phyloP scores from a whole-genome alignment of 768 basidiomycete species.

The Asterophora lycoperdoides region DNA sequence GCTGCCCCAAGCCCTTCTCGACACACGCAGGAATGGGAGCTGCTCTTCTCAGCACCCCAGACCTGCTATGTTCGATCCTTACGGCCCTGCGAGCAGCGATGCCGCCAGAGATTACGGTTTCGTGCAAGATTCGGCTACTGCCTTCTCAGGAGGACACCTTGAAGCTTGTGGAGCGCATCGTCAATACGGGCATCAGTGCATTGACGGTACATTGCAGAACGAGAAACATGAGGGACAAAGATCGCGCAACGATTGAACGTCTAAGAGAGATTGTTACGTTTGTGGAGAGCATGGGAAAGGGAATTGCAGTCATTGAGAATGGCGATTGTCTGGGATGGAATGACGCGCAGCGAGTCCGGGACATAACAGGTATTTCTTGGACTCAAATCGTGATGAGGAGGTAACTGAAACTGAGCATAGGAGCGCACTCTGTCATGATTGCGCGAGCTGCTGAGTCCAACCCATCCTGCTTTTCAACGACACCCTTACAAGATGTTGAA shows the following conservation, averaged over 20 bases:
- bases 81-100: slow-evolving; percentile 68
- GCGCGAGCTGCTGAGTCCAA: slow-evolving; percentile 94
- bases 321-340: slow-evolving; percentile 83
- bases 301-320: slow-evolving; percentile 89
- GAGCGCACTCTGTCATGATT: slow-evolving; percentile 92
- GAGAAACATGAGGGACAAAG: slow-evolving; percentile 80
- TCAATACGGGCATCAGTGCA: slow-evolving; percentile 81
- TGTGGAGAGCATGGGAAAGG: slow-evolving; percentile 67
- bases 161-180: slow-evolving; percentile 82
- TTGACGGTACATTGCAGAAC: slow-evolving; percentile 96
- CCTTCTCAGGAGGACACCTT: slow-evolving; percentile 85
- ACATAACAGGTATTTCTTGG: slow-evolving; percentile 55
- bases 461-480: slow-evolving; percentile 78
- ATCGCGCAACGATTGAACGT: slow-evolving; percentile 73
- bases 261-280: slow-evolving; percentile 83
- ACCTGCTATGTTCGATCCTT: slow-evolving; percentile 86
- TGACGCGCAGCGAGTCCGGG: slow-evolving; percentile 72
- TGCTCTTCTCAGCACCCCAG: slow-evolving; percentile 87
- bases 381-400: neutral
- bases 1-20: slow-evolving; percentile 95
- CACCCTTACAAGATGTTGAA: slow-evolving; percentile 66
- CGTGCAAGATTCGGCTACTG: slow-evolving; percentile 89
- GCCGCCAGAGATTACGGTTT: slow-evolving; percentile 78
- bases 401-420: slow-evolving; percentile 28
- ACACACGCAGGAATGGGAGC: slow-evolving; percentile 96